Conservation (phyloP, 352 stramenopile species). For the Phytophthora constricta region DNA sequence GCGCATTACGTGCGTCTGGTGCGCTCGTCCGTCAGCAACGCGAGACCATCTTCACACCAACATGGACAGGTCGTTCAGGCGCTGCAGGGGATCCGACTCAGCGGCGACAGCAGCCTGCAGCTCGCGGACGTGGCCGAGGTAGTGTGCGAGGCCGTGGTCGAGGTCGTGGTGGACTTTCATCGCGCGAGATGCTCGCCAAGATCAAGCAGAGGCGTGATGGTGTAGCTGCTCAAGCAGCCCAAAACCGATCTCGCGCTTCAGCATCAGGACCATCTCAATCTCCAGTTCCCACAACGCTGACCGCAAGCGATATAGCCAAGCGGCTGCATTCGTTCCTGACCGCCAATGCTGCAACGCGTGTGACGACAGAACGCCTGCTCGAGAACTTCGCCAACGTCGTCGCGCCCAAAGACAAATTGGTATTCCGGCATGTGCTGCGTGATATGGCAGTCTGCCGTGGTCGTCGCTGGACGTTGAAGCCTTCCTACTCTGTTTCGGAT, state of each 20-base stretch:
- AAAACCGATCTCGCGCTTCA: not conserved
- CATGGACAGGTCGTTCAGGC: conserved; percentile 81
- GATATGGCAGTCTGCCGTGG: conserved; percentile 79
- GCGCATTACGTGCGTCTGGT: conserved; percentile 83
- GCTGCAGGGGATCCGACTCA: conserved; percentile 69
- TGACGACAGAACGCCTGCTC: conserved; percentile 91
- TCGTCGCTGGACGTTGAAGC: conserved; percentile 77
- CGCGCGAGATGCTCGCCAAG: conserved; percentile 70
- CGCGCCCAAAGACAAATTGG: conserved; percentile 86
- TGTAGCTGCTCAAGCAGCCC: conserved; percentile 16
- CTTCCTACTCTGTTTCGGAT: conserved; percentile 46
- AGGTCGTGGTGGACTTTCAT: conserved; percentile 45
- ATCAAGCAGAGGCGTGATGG: conserved; percentile 51
- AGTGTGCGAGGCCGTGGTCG: conserved; percentile 14
- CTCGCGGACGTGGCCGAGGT: conserved; percentile 5
- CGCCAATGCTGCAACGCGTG: conserved; percentile 47
- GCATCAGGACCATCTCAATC: conserved; percentile 7
- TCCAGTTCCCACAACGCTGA: conserved; percentile 22
- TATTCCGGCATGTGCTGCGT: conserved; percentile 86
- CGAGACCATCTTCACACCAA: conserved; percentile 68
- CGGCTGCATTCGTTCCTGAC: conserved; percentile 88
- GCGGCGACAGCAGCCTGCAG: conserved; percentile 29
- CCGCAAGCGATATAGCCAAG: conserved; percentile 64
- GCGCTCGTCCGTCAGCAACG: conserved; percentile 72
- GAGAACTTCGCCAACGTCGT: conserved; percentile 87